Evolutionary conservation across 177 flowering plant genomes (phyloP), one percentile per base, ranked within the genome.

Genomic region (Telopea speciosissima): DNA sequence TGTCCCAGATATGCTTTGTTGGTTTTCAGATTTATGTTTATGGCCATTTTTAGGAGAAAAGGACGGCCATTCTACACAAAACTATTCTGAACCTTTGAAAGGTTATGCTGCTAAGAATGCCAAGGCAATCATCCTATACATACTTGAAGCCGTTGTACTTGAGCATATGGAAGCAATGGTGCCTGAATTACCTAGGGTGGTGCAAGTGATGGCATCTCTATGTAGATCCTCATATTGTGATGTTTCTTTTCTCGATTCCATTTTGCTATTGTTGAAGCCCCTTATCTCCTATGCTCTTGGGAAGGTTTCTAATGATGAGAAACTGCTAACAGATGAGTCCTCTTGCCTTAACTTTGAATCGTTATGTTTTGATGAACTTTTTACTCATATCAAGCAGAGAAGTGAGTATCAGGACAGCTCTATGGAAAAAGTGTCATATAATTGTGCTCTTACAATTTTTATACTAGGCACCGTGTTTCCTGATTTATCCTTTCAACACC

Each of bases 81-180:
- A 66, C 36, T 62, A 65, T 70, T 67, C 77, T 75, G 75, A 75
- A 69, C 62, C 63, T 71, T 81, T 78, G 69, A 93, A 91, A 82
- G 98, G 98, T 66, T 86, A 81, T 77, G 80, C 80, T 75, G 88
- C 86, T 62, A 93, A 86, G 81, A 93, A 93, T 84, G 92, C 95
- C 64, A 93, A 85, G 79, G 93, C 90, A 58, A 79, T 93, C 73
- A 79, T 88, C 62, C 81, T 89, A 19, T 90, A 83, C 76, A 68
- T 84, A 64, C 88, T 93, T 62, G 97, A 93, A 82, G 89, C 90
- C 60, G 86, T 93, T 77, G 83, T 91, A 60, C 63, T 72, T 70
- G 95, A 87, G 83, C 95, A 93, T 79, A 93, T 93, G 97, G 98
- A 91, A 81, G 90, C 92, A 8, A 81, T 93, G 84, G 83, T 89